Percentiles rank a stretch among this genome's conserved stretches.
phyloP scores from a whole-genome alignment of 2,329 filamentous ascomycete species.

The Trichoderma polysporum region DNA sequence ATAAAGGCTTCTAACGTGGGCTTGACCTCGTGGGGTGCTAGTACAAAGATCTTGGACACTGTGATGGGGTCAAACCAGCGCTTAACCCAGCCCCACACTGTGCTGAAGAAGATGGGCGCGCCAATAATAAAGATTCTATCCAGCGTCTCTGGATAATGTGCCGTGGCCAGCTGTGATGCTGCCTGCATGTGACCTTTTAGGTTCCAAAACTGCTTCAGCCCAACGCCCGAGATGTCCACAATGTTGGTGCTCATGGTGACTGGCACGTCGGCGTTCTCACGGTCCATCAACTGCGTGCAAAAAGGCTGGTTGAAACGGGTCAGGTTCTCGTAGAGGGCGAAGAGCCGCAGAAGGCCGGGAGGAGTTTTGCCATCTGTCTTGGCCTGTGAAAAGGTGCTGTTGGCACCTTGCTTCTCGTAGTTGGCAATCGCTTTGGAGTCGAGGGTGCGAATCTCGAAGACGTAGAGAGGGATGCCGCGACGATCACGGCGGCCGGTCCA shows the following conservation, averaged over 20 bases:
- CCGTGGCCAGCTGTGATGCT: slow-evolving; percentile 81
- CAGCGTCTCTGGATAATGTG: slow-evolving; percentile 91
- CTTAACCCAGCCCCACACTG: slow-evolving; percentile 93
- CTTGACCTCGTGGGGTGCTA: slow-evolving; percentile 69
- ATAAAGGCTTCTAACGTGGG: slow-evolving; percentile 79
- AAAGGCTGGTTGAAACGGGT: slow-evolving; percentile 84
- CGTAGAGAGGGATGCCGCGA: slow-evolving; percentile 87
- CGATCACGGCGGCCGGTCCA: slow-evolving; percentile 90
- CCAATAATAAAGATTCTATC: slow-evolving; percentile 72
- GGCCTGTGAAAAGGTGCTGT: slow-evolving; percentile 58
- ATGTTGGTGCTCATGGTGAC: slow-evolving; percentile 94
- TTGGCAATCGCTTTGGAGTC: slow-evolving; percentile 77
- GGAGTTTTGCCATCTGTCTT: slow-evolving; percentile 66
- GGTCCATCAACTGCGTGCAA: slow-evolving; percentile 71
- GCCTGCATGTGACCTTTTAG: slow-evolving; percentile 92
- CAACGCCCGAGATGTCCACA: slow-evolving; percentile 85
- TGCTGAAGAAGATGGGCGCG: slow-evolving; percentile 86
- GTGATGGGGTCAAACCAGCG: slow-evolving; percentile 94
- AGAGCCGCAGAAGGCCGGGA: slow-evolving; percentile 77
- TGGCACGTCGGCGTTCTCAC: slow-evolving; percentile 74
- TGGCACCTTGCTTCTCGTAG: slow-evolving; percentile 68
- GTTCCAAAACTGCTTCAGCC: slow-evolving; percentile 94
- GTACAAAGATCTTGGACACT: slow-evolving; percentile 93
- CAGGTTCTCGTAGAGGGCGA: slow-evolving; percentile 91
- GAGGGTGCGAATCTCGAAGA: slow-evolving; percentile 82